Percentiles rank a stretch among this genome's conserved stretches.
Conservation (phyloP, 371 early-diverging fungal species). For the Cokeromyces recurvatus region DNA sequence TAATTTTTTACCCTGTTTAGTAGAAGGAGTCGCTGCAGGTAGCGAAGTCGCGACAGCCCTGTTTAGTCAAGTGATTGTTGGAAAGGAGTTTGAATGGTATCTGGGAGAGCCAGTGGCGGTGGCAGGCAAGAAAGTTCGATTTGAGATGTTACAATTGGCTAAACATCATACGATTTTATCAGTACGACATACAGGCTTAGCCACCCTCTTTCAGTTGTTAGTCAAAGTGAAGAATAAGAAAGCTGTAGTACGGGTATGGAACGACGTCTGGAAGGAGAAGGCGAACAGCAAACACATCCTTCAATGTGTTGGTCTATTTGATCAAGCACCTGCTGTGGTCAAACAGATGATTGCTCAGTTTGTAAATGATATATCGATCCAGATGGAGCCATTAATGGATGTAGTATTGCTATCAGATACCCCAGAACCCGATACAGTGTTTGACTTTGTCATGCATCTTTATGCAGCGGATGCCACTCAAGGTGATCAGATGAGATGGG, state of each 20-base stretch:
- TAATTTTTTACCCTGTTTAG: slow-evolving; percentile 25
- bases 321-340: slow-evolving; percentile 33
- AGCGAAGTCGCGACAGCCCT: slow-evolving; percentile 22
- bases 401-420: slow-evolving; percentile 31
- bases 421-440: slow-evolving; percentile 28
- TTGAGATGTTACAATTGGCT: slow-evolving; percentile 12
- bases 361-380: slow-evolving; percentile 13
- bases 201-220: slow-evolving; percentile 22
- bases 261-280: too few species aligned
- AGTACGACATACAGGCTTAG: slow-evolving; percentile 24
- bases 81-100: slow-evolving; percentile 33
- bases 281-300: too few species aligned
- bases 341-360: slow-evolving; percentile 31
- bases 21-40: slow-evolving; percentile 5
- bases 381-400: slow-evolving; percentile 12
- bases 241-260: too few species aligned
- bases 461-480: too few species aligned
- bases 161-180: slow-evolving; percentile 23
- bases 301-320: slow-evolving; percentile 34
- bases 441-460: too few species aligned
- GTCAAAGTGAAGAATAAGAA: too few species aligned
- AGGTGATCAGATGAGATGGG: slow-evolving; percentile 3
- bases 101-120: slow-evolving; percentile 23
- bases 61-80: slow-evolving; percentile 27
- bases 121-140: slow-evolving; percentile 6